phyloP scores from a whole-genome alignment of 2,329 filamentous ascomycete genomes.

The Colletotrichum sp. region DNA sequence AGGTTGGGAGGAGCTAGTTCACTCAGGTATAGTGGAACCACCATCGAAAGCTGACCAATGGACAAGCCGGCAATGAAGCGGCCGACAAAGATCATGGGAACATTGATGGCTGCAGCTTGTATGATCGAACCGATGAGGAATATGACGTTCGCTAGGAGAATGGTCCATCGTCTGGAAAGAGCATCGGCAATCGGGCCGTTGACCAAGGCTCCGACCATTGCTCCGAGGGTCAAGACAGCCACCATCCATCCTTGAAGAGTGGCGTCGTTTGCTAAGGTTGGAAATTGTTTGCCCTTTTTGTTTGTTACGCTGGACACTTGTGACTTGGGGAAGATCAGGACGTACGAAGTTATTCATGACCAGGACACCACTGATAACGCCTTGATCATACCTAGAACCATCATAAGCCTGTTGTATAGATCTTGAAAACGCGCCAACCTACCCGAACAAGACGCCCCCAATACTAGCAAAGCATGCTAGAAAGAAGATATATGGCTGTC shows the following conservation, averaged over 20 bases:
- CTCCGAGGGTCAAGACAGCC: slow-evolving; percentile 57
- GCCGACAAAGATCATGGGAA: slow-evolving; percentile 41
- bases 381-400: slow-evolving; percentile 53
- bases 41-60: not conserved
- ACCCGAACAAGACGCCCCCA: not conserved
- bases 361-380: slow-evolving; percentile 51
- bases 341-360: slow-evolving; percentile 48
- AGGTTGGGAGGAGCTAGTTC: slow-evolving; percentile 54
- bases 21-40: slow-evolving; percentile 46
- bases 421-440: not conserved
- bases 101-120: slow-evolving; percentile 44
- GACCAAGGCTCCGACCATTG: slow-evolving; percentile 53
- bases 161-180: slow-evolving; percentile 37
- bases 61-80: slow-evolving; percentile 4
- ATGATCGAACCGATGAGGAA: slow-evolving; percentile 47
- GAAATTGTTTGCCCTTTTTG: not conserved
- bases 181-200: slow-evolving; percentile 43
- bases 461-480: slow-evolving; percentile 2
- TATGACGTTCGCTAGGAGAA: slow-evolving; percentile 37
- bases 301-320: not conserved
- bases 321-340: slow-evolving; percentile 34
- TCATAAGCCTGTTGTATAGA: too few relatives aligned
- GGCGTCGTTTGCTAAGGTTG: not conserved
- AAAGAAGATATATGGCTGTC: not conserved
- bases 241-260: slow-evolving; percentile 25